Conservation (phyloP, 1,284 basidiomycete genomes). For the Apiotrichum gracile region DNA sequence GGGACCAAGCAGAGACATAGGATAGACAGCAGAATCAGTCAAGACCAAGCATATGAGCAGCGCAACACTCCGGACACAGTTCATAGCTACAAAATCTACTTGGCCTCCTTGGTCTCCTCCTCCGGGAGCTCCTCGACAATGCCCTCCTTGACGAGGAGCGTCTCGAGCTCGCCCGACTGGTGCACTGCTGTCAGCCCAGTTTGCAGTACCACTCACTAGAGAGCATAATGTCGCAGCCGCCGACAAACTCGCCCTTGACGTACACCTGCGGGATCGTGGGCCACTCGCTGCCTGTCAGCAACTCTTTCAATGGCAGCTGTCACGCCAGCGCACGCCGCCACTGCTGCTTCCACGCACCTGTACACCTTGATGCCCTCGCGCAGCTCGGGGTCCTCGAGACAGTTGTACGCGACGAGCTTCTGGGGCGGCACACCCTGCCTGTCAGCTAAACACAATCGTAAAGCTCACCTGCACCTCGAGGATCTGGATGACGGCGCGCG, state of each 20-base stretch:
- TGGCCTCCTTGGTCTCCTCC: conserved; percentile 16
- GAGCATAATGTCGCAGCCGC: conserved; percentile 91
- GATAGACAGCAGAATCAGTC: too few species aligned
- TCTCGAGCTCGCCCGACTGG: conserved; percentile 87
- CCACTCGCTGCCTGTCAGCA: conserved; percentile 68
- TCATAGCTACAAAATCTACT: not conserved
- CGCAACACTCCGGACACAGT: too few species aligned
- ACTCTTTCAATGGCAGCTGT: too few species aligned
- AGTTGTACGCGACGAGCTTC: conserved; percentile 83
- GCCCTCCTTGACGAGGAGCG: conserved; percentile 66
- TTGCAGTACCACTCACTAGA: conserved; percentile 60
- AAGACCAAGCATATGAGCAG: too few species aligned
- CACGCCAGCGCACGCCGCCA: too few species aligned
- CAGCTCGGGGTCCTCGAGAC: conserved; percentile 73
- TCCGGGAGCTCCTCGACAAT: conserved; percentile 55
- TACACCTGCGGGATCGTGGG: conserved; percentile 97
- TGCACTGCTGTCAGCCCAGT: conserved; percentile 62
- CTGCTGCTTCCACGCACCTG: conserved; percentile 59
- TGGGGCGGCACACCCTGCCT: conserved; percentile 67
- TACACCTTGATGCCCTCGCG: conserved; percentile 82
- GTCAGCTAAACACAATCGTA: conserved; percentile 40
- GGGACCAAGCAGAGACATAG: too few species aligned
- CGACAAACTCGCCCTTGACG: conserved; percentile 89
- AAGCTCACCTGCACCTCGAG: conserved; percentile 66
- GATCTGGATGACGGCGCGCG: conserved; percentile 84